Base-by-base conservation (phyloP, 495 filamentous ascomycete species). In the Schizothecium vesticola region DNA sequence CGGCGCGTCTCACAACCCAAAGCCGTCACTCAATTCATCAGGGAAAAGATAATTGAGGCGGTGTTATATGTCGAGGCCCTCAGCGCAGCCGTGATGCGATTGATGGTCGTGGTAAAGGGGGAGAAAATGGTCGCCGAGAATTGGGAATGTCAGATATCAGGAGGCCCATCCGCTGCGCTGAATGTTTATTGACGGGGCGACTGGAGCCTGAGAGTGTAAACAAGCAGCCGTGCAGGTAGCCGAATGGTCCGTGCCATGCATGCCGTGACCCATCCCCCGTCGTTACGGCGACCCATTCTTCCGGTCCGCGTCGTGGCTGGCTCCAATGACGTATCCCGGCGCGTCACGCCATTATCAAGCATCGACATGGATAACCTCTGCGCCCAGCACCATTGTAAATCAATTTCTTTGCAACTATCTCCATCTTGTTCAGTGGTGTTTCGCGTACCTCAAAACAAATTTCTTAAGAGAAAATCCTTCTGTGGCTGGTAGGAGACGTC, bases 101-200 rank as follows among this genome's bases (percentile, higher is more conserved):
- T 28, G 59, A 29, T 25, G 9, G 67, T 16, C 61, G 23, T 55
- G 61, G 33, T 59, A 57, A 63, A 59, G 58, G 51, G 62, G n/a
- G 26, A 59, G 13, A 63, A 29, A 22, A 19, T 33, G 23, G 23
- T 6, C n/a, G 57, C 65, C 33, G 43, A 55, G 22, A 23, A 51
- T 66, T 61, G 19, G 24, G 65, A 28, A 55, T 16, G 33, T 43
- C 36, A 22, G 57, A 8, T 58, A 33, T 64, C 13, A 26, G 25
- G 51, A 21, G 51, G 21, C 60, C 59, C 28, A 25, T 71, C 58
- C 36, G 29, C 65, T 61, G 61, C 64, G 24, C 59, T 33, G 66
- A 69, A 59, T 75, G 69, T 76, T 72, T 72, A 71, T 75, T 68
- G 74, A 71, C 66, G 43, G 43, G 43, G 16, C 43, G 43, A 51